Percentiles rank a stretch among this genome's conserved stretches.
These are phyloP conservation scores for Linanthus parryae DNA, from an alignment of 148 eudicot species.

Conservation along the genomic window DNA sequence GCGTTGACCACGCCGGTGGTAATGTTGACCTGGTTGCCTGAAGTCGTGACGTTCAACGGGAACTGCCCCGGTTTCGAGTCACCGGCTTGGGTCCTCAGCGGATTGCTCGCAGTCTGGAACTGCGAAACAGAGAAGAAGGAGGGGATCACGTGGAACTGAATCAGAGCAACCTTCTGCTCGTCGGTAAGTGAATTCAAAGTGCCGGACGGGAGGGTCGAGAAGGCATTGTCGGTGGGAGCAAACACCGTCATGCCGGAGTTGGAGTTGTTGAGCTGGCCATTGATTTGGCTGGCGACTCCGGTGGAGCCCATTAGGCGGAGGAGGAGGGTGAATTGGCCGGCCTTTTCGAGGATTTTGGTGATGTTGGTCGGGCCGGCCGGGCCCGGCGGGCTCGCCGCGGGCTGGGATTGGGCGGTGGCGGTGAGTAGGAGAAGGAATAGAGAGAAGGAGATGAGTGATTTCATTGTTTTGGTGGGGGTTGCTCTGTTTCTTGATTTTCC, in stretches of 20 bases:
- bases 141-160: constrained; percentile 78
- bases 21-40: constrained; percentile 76
- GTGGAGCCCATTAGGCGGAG: constrained; percentile 58
- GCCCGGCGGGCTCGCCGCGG: constrained; percentile 47
- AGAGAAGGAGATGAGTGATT: constrained; percentile 15
- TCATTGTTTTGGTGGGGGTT: not conserved
- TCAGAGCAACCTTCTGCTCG: constrained; percentile 57
- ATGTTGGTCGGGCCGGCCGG: constrained; percentile 80
- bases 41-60: constrained; percentile 70
- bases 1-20: constrained; percentile 71
- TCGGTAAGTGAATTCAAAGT: constrained; percentile 66
- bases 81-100: constrained; percentile 87
- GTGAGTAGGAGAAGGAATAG: constrained; percentile 22
- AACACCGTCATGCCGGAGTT: constrained; percentile 68
- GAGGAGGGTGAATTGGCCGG: constrained; percentile 67
- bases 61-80: constrained; percentile 39
- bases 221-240: constrained; percentile 81
- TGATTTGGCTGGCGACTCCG: constrained; percentile 55
- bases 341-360: constrained; percentile 63
- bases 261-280: constrained; percentile 74
- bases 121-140: constrained; percentile 39
- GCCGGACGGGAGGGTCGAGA: constrained; percentile 64
- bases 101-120: constrained; percentile 88
- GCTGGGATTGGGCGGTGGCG: constrained; percentile 33
- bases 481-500: constrained; percentile 16